Percentiles rank a stretch among this genome's conserved stretches.
phyloP scores from a whole-genome alignment of 441 rosid species.

The Geranium incanum region DNA sequence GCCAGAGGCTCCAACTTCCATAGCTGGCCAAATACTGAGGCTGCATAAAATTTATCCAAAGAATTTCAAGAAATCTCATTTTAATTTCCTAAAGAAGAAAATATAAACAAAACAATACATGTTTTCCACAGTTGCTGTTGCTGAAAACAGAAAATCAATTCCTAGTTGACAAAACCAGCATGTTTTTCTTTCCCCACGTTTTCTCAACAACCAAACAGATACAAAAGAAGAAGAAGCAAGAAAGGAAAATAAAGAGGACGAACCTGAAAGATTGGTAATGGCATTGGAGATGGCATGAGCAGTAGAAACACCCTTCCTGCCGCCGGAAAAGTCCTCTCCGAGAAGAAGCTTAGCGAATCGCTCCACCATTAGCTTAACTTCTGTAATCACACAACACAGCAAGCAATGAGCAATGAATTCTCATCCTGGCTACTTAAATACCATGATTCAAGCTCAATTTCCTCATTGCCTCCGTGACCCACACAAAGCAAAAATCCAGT shows the following conservation, averaged over 20 bases:
- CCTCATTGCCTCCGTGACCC: background rate
- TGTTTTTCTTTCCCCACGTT: background rate
- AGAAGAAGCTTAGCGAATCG: conserved; percentile 52
- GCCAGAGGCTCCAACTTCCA: conserved; percentile 53
- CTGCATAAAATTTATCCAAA: conserved; percentile 23
- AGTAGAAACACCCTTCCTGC: conserved; percentile 56
- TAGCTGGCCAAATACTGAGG: conserved; percentile 50
- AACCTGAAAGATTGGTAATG: conserved; percentile 57
- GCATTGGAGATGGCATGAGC: conserved; percentile 65
- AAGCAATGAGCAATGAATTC: background rate
- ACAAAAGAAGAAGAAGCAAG: too few relatives aligned
- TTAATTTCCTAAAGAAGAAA: background rate
- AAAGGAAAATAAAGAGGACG: background rate
- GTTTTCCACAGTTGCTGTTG: too few relatives aligned
- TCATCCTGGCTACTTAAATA: background rate
- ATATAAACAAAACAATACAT: too few relatives aligned
- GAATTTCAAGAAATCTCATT: background rate
- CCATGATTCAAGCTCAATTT: background rate
- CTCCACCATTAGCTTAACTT: conserved; percentile 47
- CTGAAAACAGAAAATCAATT: too few relatives aligned
- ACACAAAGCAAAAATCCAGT: background rate
- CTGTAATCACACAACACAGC: conserved; percentile 19
- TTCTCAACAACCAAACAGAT: too few relatives aligned
- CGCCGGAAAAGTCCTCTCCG: conserved; percentile 68
- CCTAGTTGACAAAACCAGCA: background rate